phyloP scores from a whole-genome alignment of 2,329 filamentous ascomycete species.

The Pseudocercospora musae region DNA sequence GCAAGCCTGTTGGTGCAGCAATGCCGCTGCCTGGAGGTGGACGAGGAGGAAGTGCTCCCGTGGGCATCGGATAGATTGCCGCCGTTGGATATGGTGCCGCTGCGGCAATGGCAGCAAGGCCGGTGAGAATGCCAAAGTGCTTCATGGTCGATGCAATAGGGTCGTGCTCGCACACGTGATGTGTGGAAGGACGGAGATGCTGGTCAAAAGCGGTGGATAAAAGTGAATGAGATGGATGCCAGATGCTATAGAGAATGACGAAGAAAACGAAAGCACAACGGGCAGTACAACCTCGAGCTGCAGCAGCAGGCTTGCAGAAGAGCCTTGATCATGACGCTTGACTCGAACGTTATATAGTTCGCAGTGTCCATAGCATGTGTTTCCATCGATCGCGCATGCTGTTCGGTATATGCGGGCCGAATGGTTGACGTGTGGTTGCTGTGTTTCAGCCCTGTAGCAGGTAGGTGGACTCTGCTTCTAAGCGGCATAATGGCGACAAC shows the following conservation, averaged over 20 bases:
- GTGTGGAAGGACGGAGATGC: background rate
- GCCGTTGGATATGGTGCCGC: constrained; percentile 12
- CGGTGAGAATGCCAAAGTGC: constrained; percentile 22
- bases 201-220: background rate
- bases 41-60: background rate
- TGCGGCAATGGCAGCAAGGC: constrained; percentile 31
- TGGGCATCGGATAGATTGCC: background rate
- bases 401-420: background rate
- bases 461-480: background rate
- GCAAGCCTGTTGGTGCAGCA: background rate
- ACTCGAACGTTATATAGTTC: background rate
- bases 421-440: background rate
- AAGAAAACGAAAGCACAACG: background rate
- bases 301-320: too few species aligned
- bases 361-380: background rate
- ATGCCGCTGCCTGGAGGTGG: background rate
- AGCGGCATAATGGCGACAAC: background rate
- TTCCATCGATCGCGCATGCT: background rate
- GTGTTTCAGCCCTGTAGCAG: constrained; percentile 2
- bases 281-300: background rate
- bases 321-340: background rate
- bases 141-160: constrained; percentile 8
- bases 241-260: constrained; percentile 10
- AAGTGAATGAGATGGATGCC: constrained; percentile 14
- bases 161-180: background rate